These are phyloP conservation scores for Scleroderma citrinum DNA, from an alignment of 768 basidiomycete genomes.

Conservation along the genomic window DNA sequence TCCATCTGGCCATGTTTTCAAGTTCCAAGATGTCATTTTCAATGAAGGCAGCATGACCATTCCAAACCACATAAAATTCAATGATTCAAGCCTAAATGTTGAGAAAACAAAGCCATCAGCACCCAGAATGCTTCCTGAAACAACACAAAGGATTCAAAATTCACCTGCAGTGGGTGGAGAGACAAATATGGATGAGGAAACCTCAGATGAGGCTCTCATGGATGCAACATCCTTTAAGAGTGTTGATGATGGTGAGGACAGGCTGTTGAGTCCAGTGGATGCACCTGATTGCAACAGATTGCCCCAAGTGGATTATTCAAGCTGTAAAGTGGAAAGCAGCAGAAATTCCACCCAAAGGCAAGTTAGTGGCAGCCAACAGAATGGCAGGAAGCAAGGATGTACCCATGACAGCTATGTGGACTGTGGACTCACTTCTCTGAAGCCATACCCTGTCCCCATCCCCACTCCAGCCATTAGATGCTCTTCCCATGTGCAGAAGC, in stretches of 20 bases:
- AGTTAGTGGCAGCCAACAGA: neutral
- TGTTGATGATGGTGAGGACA: neutral
- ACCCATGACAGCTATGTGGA: neutral
- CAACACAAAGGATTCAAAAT: neutral
- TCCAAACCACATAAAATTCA: neutral
- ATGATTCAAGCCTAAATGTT: neutral
- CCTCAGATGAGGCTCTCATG: neutral
- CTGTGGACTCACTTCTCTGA: too few relatives aligned
- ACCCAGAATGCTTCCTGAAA: neutral
- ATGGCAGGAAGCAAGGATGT: neutral
- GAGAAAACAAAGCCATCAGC: neutral
- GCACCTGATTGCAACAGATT: neutral
- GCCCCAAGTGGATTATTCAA: too few relatives aligned
- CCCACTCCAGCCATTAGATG: neutral
- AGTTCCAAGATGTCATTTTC: neutral
- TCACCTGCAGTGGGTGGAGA: neutral
- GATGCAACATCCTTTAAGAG: neutral
- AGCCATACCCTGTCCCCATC: slow-evolving; percentile 1
- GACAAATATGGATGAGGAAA: neutral
- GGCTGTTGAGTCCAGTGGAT: neutral
- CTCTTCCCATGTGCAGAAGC: neutral
- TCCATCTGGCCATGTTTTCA: neutral
- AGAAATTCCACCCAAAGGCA: too few relatives aligned
- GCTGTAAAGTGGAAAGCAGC: too few relatives aligned
- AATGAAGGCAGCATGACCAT: neutral